phyloP scores from a whole-genome alignment of 2,329 filamentous ascomycete genomes.

The Plectosphaerella plurivora region DNA sequence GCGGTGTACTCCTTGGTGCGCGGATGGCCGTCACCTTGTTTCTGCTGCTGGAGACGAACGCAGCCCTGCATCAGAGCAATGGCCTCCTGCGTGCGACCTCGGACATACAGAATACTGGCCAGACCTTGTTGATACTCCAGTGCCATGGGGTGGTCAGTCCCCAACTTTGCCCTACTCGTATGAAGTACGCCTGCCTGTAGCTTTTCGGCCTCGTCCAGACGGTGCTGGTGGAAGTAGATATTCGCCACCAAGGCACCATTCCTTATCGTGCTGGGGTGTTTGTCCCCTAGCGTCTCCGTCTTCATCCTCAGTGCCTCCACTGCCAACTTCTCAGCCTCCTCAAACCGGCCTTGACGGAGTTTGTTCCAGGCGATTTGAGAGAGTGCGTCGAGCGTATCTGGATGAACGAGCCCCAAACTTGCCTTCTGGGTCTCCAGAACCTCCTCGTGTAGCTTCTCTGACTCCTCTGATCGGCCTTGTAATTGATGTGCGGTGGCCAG shows the following conservation, averaged over 20 bases:
- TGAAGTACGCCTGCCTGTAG: neutral
- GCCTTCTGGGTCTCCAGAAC: slow-evolving; percentile 6
- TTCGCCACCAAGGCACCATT: neutral
- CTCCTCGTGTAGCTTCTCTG: slow-evolving; percentile 6
- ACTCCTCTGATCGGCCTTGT: slow-evolving; percentile 9
- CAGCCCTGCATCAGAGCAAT: neutral
- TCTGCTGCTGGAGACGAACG: neutral
- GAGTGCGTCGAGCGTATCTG: neutral
- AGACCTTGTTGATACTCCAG: no score
- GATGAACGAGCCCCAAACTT: slow-evolving; percentile 1
- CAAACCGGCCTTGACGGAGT: slow-evolving; percentile 4
- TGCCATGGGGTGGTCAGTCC: slow-evolving; percentile 6
- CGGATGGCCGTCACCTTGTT: neutral
- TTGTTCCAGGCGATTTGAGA: slow-evolving; percentile 3
- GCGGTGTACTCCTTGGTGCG: neutral
- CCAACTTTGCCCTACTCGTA: slow-evolving; percentile 6
- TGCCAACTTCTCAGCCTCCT: slow-evolving; percentile 8
- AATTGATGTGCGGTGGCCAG: slow-evolving; percentile 2
- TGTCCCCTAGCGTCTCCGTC: slow-evolving; percentile 5
- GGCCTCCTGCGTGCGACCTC: neutral
- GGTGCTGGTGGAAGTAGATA: neutral
- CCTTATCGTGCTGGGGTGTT: neutral
- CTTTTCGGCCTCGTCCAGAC: slow-evolving; percentile 3
- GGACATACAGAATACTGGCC: no score
- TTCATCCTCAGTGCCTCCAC: slow-evolving; percentile 2